Evolutionary conservation across 495 filamentous ascomycete species (phyloP).

Genomic region (Tuber melanosporum): DNA sequence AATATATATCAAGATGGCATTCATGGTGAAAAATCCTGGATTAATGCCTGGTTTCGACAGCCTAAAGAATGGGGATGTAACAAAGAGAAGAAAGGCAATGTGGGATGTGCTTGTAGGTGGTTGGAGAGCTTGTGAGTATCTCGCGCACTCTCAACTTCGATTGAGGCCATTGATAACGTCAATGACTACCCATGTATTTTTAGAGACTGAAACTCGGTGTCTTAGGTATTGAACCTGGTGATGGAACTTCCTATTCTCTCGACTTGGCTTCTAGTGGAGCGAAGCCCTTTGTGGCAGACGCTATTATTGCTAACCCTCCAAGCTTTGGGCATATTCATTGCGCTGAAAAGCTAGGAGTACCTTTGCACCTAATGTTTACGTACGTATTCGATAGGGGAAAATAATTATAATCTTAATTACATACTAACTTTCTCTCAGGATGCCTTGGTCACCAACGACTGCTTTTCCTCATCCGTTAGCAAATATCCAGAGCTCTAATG

Average conservation of each 20-base stretch:
- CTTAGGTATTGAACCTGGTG: conserved; percentile 36
- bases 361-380: conserved; percentile 61
- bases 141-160: neutral
- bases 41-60: conserved; percentile 61
- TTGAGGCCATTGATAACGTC: neutral
- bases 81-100: conserved; percentile 54
- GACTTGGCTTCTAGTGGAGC: conserved; percentile 1
- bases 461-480: conserved; percentile 68
- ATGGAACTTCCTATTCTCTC: conserved; percentile 33
- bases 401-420: conserved; percentile 47
- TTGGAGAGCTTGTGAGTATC: conserved; percentile 53
- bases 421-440: conserved; percentile 60
- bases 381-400: conserved; percentile 15
- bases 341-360: conserved; percentile 59
- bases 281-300: conserved; percentile 59
- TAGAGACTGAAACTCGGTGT: conserved; percentile 7
- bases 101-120: conserved; percentile 56
- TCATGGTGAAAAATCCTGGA: conserved; percentile 74
- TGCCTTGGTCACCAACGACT: conserved; percentile 61
- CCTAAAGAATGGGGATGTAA: conserved; percentile 61
- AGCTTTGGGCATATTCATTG: conserved; percentile 62
- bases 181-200: neutral
- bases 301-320: conserved; percentile 64
- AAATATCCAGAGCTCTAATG: conserved; percentile 58
- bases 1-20: conserved; percentile 61